Evolutionary conservation across 208 protist species (phyloP), one percentile per base, ranked within the genome.

Genomic region (Wallacemonas sp.): DNA sequence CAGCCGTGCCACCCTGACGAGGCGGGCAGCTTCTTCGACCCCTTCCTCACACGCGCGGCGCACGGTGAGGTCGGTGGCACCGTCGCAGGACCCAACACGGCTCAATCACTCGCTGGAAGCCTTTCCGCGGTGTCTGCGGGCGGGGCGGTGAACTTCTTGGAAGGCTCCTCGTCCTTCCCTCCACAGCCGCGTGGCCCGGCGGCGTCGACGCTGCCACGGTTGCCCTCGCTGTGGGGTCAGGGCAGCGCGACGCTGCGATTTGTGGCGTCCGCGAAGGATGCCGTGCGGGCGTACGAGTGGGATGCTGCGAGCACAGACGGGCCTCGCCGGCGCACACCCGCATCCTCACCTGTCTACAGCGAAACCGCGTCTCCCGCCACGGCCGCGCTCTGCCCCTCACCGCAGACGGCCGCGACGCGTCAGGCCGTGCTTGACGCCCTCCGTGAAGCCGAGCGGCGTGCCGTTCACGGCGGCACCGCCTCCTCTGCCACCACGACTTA

Each of bases 181-280:
- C 47, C 1, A n/a, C 1, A 19, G 8, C 24, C 51, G 30, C 51
- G 28, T n/a, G 51, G 51, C 30, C 28, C 51, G 4, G 17, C 12
- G 9, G 26, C 51, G 17, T 31, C 51, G 30, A 58, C 51, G 28
- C 31, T 58, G 11, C 62, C 62, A 11, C 66, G 65, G 58, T 45
- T 84, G 53, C 78, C 78, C 38, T 66, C 69, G 45, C 51, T 84
- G 54, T 84, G 78, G 78, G 74, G 70, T 24, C 70, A 78, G 38
- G 74, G 74, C 15, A 78, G 66, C 9, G 39, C 66, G 6, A 72
- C 67, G 22, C 46, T 84, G 26, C 62, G 72, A 51, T 75, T 74
- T 49, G 66, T 84, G n/a, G 70, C 73, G 2, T 54, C 68, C 19
- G 70, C 80, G 15, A 66, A 66, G 44, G 74, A 80, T 31, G 70